phyloP scores from a whole-genome alignment of 805 yeast genomes.

The Wickerhamomyces tratensis region DNA sequence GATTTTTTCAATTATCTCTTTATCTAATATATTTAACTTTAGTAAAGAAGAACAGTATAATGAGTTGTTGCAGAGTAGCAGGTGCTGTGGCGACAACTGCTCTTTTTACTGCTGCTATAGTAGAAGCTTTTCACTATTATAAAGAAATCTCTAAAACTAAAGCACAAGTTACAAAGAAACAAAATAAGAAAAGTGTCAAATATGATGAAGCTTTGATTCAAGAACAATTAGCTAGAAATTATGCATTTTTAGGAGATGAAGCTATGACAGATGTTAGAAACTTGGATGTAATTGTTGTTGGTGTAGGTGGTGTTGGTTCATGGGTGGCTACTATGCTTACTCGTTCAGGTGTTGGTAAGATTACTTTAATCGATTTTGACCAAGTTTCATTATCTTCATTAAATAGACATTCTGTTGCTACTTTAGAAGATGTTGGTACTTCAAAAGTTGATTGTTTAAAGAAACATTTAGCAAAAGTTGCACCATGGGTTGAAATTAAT shows the following conservation, averaged over 20 bases:
- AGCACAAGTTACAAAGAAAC: slow-evolving; percentile 2
- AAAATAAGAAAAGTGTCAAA: slow-evolving; percentile 1
- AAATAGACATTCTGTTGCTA: slow-evolving; percentile 93
- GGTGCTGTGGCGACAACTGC: slow-evolving; percentile 23
- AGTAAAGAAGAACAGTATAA: too few relatives aligned
- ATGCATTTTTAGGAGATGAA: slow-evolving; percentile 81
- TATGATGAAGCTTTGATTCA: slow-evolving; percentile 65
- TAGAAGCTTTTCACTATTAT: slow-evolving; percentile 19
- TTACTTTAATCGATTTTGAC: slow-evolving; percentile 87
- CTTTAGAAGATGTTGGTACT: slow-evolving; percentile 83
- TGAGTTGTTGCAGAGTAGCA: slow-evolving; percentile 12
- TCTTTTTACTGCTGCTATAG: slow-evolving; percentile 19
- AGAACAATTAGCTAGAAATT: slow-evolving; percentile 90
- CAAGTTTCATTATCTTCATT: slow-evolving; percentile 89
- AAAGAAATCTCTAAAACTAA: slow-evolving; percentile 5
- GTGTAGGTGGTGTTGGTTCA: slow-evolving; percentile 98
- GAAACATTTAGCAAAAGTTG: slow-evolving; percentile 56
- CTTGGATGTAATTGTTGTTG: slow-evolving; percentile 70
- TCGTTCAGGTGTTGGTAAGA: slow-evolving; percentile 77
- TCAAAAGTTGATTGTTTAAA: slow-evolving; percentile 79
- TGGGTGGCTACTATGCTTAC: slow-evolving; percentile 90
- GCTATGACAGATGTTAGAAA: slow-evolving; percentile 69
- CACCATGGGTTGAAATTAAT: slow-evolving; percentile 92
- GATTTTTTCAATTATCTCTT: too few relatives aligned
- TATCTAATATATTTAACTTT: too few relatives aligned